These are phyloP conservation scores for Candida railenensis DNA, from an alignment of 805 yeast species.

Conservation along the genomic window DNA sequence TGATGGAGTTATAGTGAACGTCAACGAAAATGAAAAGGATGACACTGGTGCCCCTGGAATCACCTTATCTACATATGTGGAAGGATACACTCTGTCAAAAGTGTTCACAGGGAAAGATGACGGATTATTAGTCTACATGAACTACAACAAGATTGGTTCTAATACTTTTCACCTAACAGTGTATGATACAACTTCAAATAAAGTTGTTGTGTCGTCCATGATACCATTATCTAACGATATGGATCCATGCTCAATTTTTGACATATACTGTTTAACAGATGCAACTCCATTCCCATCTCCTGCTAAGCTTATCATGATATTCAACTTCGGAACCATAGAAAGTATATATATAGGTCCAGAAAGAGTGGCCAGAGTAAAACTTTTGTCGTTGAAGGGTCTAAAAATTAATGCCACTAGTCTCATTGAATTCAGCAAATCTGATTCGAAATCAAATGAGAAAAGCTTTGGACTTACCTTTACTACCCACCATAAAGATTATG, in stretches of 20 bases:
- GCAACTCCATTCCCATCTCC: background rate
- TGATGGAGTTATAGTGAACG: background rate
- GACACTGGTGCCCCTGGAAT: background rate
- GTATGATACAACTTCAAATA: conserved; percentile 10
- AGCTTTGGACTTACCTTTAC: conserved; percentile 17
- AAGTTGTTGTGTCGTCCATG: conserved; percentile 5
- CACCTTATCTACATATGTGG: background rate
- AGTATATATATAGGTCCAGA: conserved; percentile 8
- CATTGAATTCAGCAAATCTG: conserved; percentile 14
- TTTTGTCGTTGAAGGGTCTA: conserved; percentile 1
- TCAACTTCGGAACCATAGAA: conserved; percentile 11
- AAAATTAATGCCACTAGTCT: conserved; percentile 7
- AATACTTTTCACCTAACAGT: conserved; percentile 9
- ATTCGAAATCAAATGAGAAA: conserved; percentile 2
- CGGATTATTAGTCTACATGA: conserved; percentile 1
- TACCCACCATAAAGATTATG: conserved; percentile 7
- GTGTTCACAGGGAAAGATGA: conserved; percentile 4
- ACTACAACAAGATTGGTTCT: conserved; percentile 6
- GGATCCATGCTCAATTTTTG: conserved; percentile 8
- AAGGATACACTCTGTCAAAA: background rate
- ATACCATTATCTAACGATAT: background rate
- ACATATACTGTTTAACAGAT: conserved; percentile 8
- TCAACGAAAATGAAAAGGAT: background rate
- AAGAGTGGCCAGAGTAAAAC: conserved; percentile 6
- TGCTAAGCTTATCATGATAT: conserved; percentile 8